These are phyloP conservation scores for Rutstroemia sp. DNA, from an alignment of 2,329 filamentous ascomycete genomes.

Conservation along the genomic window DNA sequence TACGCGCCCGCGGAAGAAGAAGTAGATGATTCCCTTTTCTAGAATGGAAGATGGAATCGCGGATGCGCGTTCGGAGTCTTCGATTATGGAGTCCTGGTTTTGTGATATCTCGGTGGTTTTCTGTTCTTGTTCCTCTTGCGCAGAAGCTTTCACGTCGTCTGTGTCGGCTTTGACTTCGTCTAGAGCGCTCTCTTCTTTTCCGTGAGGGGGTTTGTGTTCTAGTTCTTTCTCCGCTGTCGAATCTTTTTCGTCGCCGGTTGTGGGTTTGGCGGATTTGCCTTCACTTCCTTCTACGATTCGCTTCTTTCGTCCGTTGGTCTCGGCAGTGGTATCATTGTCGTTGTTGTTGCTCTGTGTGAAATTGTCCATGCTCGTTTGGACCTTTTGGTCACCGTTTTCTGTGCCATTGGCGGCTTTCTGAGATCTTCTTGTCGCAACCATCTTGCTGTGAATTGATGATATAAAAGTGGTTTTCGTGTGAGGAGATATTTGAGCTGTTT, in stretches of 20 bases:
- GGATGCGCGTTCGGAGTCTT: background rate
- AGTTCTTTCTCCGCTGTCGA: background rate
- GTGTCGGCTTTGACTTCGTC: background rate
- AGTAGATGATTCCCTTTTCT: slow-evolving; percentile 87
- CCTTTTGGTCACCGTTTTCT: background rate
- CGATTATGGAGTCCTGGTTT: background rate
- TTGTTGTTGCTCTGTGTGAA: background rate
- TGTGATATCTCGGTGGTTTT: background rate
- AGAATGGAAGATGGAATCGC: slow-evolving; percentile 49
- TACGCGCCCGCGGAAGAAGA: slow-evolving; percentile 77
- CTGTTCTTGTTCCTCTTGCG: background rate
- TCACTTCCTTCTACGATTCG: background rate
- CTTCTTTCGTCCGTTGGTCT: background rate
- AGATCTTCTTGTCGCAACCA: background rate
- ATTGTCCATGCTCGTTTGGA: background rate
- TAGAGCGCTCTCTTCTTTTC: background rate
- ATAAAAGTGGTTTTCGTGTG: no score
- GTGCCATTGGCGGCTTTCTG: background rate
- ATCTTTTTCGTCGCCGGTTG: background rate
- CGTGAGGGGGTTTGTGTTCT: background rate
- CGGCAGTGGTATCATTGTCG: background rate
- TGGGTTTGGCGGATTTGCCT: background rate
- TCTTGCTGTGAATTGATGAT: background rate
- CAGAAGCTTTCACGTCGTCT: background rate
- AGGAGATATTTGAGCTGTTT: no score